Conservation (phyloP, 2,329 filamentous ascomycete genomes). For the Colletotrichum liriopes region DNA sequence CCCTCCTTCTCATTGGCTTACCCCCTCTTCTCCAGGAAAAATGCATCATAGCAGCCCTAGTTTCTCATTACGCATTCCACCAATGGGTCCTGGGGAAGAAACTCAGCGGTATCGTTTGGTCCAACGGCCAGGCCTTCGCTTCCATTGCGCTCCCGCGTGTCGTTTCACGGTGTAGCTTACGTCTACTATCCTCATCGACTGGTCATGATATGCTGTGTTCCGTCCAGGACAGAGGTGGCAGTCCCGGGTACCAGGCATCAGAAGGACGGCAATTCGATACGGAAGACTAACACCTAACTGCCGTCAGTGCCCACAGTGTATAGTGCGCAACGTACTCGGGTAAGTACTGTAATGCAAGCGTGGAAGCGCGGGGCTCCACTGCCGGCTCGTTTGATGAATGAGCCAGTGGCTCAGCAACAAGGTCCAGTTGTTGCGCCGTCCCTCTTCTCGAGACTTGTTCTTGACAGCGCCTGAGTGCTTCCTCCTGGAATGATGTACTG, state of each 20-base stretch:
- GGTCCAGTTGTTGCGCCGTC: no score
- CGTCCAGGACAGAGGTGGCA: neutral
- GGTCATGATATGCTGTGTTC: neutral
- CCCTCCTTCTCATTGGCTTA: neutral
- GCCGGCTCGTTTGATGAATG: neutral
- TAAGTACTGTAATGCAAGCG: neutral
- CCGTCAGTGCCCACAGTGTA: neutral
- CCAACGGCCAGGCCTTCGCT: neutral
- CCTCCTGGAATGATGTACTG: neutral
- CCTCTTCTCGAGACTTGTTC: neutral
- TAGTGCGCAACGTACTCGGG: neutral
- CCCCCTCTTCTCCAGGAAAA: neutral
- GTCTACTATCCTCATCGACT: neutral
- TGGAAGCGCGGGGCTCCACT: neutral
- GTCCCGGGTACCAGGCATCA: neutral
- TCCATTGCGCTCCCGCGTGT: constrained; percentile 1
- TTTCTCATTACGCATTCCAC: constrained; percentile 31
- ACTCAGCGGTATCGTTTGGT: neutral
- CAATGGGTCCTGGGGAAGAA: constrained; percentile 19
- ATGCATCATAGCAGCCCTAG: neutral
- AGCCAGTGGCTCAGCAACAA: neutral
- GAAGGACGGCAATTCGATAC: neutral
- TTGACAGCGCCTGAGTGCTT: neutral
- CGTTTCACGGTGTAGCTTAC: neutral
- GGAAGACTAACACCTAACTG: neutral